Evolutionary conservation across 2,329 filamentous ascomycete species (phyloP), one percentile per base, ranked within the genome.

Genomic region (Microcyclosporella mali): DNA sequence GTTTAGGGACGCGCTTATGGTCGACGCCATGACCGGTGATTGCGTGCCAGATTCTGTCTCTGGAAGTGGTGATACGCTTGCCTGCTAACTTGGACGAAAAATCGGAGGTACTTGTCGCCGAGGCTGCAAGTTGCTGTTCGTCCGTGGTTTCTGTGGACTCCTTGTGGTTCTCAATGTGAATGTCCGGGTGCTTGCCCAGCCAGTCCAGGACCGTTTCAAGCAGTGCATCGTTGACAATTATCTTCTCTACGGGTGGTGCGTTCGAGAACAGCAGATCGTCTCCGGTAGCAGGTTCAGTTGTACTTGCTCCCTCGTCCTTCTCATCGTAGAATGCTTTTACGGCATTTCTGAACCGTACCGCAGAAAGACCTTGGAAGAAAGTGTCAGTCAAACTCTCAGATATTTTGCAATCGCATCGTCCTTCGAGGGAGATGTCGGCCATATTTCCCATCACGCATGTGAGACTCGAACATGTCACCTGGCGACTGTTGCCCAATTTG

Each of bases 11-110:
- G 47, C 71, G 74, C 36, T 67, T 70, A 12, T 69, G 63, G 52
- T 83, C 78, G 17, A 73, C 70, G 15, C 70, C 70, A 60, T 82
- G 79, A 1, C 78, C 79, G 10, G 79, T 70, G 38, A 82, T 64
- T 7, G 78, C 75, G 43, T 73, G 67, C 78, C 79, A 83, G 18
- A 74, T 72, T 28, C 76, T 68, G 40, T 77, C 71, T 49, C 74
- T 66, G 6, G 70, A 78, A 6, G 77, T 73, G 54, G 66, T 72
- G 6, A 79, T 61, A 28, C 69, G 67, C 37, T 56, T 49, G 18
- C 41, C 49, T 15, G 45, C 37, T 21, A 53, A 38, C 30, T 40
- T 37, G 19, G 32, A 30, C 16, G 37, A 15, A 16, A 41, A 10
- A 25, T 19, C 21, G 40, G 46, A 32, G 18, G 41, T 36, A 19